Evolutionary conservation across 805 yeast species (phyloP).

Genomic region (Zygotorulaspora sp.): DNA sequence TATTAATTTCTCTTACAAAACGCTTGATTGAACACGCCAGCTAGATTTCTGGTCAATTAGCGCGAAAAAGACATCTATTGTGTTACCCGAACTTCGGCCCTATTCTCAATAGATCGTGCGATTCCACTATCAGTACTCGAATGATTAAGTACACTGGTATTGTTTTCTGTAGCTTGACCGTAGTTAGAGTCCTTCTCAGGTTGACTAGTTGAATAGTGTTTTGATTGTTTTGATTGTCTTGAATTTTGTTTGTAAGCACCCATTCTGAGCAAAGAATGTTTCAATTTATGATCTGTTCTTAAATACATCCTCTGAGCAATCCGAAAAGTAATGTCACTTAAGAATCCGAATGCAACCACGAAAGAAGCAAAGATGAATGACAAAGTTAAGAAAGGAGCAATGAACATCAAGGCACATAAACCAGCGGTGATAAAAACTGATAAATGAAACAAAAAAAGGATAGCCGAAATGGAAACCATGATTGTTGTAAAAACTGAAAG

Average conservation of each 20-base stretch:
- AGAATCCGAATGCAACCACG: constrained; percentile 28
- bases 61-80: neutral
- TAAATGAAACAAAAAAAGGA: constrained; percentile 24
- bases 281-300: constrained; percentile 18
- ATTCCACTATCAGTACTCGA: constrained; percentile 14
- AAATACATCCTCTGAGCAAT: constrained; percentile 26
- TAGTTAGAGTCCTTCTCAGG: constrained; percentile 4
- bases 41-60: no score
- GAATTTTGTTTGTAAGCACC: constrained; percentile 10
- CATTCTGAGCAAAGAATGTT: constrained; percentile 18
- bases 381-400: constrained; percentile 27
- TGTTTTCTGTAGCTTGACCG: neutral
- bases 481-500: constrained; percentile 13
- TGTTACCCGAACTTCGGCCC: constrained; percentile 14
- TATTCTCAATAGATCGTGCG: constrained; percentile 14
- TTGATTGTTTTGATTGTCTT: constrained; percentile 1
- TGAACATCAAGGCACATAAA: constrained; percentile 23
- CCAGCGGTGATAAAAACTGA: constrained; percentile 22
- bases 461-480: constrained; percentile 23
- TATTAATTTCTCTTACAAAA: no score
- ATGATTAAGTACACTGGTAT: neutral
- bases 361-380: constrained; percentile 31
- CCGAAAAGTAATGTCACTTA: constrained; percentile 29
- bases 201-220: constrained; percentile 6
- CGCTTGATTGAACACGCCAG: constrained; percentile 6